These are phyloP conservation scores for Hypericum perforatum DNA, from an alignment of 345 rosid species.

Conservation along the genomic window DNA sequence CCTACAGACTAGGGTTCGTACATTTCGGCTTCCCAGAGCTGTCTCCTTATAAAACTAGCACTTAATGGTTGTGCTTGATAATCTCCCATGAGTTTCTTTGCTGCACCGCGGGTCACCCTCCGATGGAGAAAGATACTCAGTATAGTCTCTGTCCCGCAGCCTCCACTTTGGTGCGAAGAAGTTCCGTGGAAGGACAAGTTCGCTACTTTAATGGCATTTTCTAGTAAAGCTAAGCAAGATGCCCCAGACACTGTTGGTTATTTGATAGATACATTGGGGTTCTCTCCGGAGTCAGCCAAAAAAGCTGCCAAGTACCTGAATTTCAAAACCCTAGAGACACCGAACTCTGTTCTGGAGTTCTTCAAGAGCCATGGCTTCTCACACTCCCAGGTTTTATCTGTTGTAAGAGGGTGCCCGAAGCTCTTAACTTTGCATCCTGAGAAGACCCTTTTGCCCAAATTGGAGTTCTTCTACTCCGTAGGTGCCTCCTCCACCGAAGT, in stretches of 20 bases:
- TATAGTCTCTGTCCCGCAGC: no score
- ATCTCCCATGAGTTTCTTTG: no score
- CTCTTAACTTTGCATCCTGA: slow-evolving; percentile 23
- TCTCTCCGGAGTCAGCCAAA: slow-evolving; percentile 32
- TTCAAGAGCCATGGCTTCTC: slow-evolving; percentile 29
- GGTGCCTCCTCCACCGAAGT: slow-evolving; percentile 29
- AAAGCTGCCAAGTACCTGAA: slow-evolving; percentile 19
- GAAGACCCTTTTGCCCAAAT: no score
- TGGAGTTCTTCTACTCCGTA: slow-evolving; percentile 26
- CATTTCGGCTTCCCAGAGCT: no score
- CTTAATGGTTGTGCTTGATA: no score
- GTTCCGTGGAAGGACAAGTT: not conserved
- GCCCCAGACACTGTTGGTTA: slow-evolving; percentile 27
- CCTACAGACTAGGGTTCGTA: no score
- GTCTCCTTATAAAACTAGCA: no score
- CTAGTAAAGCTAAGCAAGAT: slow-evolving; percentile 1
- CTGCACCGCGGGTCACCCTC: no score
- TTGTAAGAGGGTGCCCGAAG: slow-evolving; percentile 29
- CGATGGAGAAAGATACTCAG: no score
- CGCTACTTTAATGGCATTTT: not conserved
- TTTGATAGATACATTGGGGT: slow-evolving; percentile 27
- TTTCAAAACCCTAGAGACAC: slow-evolving; percentile 19
- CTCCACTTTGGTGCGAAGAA: not conserved
- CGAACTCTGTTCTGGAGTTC: slow-evolving; percentile 27
- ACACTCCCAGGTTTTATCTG: slow-evolving; percentile 23